Evolutionary conservation across 495 filamentous ascomycete species (phyloP), one percentile per base, ranked within the genome.

Genomic region (Penicillium argentinense): DNA sequence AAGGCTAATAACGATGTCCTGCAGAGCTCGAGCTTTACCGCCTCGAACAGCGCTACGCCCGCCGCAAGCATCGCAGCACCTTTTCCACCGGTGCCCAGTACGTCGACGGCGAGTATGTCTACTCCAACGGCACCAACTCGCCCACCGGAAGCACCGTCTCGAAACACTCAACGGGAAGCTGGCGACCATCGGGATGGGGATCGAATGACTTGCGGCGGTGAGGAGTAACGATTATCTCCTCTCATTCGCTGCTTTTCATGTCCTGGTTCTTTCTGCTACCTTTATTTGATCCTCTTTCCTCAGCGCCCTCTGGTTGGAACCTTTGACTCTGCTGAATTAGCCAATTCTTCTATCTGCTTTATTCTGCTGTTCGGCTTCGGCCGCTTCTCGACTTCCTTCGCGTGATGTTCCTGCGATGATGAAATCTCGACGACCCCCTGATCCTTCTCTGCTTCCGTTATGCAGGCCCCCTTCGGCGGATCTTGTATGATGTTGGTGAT

Each of bases 31-130:
- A 96, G 76, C 81, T 96, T 59, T 93, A 91, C 76, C 87, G 88
- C 23, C 83, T 97, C 49, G 91, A 97, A 71, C 86, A 96, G 69
- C 82, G 88, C 36, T 97, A 97, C 74, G 91, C 88, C 25, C 85
- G 83, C 57, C 85, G 88, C 63, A 87, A 88, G 55, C 84, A 89
- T 51, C 89, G 91, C 70, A 89, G 81, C 43, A 91, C 85, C 48
- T 95, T 95, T 69, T 82, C 86, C 63, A 85, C 81, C 47, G 89
- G 88, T 56, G 91, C 88, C 16, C 78, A 84, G 61, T 97, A 97
- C 64, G 85, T 96, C 55, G 87, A 95, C 64, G 89, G 89, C 64
- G 91, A 97, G 71, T 97, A 93, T 72, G 78, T 95, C 59, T 90
- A 86, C 72, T 55, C 58, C 42, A 58, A 53, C 26, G 61, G 60